Conservation (phyloP, 257 asterid genomes). For the Salvia rosmarinus region DNA sequence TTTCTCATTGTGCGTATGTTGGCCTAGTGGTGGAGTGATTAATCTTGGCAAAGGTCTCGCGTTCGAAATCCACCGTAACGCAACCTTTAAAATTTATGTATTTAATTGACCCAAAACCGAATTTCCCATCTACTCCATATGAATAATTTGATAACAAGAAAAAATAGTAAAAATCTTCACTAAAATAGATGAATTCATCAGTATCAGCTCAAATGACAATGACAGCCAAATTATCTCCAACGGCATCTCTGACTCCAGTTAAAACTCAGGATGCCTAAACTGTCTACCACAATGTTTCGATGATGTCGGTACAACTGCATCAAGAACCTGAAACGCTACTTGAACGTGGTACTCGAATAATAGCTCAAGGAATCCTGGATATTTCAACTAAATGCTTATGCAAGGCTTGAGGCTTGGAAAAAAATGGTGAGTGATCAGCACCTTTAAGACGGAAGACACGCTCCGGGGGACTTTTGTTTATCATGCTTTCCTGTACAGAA, state of each 20-base stretch:
- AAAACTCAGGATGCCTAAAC: conserved; percentile 36
- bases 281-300: conserved; percentile 21
- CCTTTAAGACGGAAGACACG: conserved; percentile 77
- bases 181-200: conserved; percentile 12
- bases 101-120: no score
- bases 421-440: conserved; percentile 95
- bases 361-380: conserved; percentile 56
- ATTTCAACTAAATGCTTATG: conserved; percentile 81
- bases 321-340: not conserved
- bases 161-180: not conserved
- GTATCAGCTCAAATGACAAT: conserved; percentile 13
- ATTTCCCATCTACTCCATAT: not conserved
- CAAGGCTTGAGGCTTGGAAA: conserved; percentile 96
- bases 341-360: not conserved
- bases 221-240: conserved; percentile 21
- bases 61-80: no score
- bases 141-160: conserved; percentile 13
- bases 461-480: conserved; percentile 70
- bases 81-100: no score
- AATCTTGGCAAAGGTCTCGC: no score
- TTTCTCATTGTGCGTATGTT: no score
- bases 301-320: not conserved
- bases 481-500: conserved; percentile 71
- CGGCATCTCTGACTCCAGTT: conserved; percentile 37
- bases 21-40: no score